Evolutionary conservation across 768 basidiomycete species (phyloP).

Genomic region (Termitomyces sp.): DNA sequence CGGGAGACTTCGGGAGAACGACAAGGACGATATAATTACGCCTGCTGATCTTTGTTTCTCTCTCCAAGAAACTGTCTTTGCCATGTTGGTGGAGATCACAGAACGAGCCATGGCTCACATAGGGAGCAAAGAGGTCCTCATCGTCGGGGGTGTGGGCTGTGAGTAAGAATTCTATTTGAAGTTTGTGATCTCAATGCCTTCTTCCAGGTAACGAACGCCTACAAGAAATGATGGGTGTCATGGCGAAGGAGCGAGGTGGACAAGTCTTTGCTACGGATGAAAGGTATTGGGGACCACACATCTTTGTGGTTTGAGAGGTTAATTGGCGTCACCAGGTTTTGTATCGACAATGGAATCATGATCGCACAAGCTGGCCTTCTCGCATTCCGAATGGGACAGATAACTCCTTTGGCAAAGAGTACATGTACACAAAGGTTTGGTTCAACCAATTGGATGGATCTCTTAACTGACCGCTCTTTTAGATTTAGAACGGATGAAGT

Average conservation of each 20-base stretch:
- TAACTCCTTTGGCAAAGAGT: conserved; percentile 71
- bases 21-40: conserved; percentile 71
- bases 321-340: conserved; percentile 55
- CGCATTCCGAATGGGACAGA: conserved; percentile 84
- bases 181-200: not conserved
- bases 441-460: not conserved
- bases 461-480: conserved; percentile 3
- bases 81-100: conserved; percentile 99
- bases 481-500: conserved; percentile 97
- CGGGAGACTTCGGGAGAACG: conserved; percentile 27
- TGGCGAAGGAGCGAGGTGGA: conserved; percentile 88
- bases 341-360: conserved; percentile 99
- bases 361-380: conserved; percentile 97
- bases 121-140: conserved; percentile 90
- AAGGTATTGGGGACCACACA: conserved; percentile 42
- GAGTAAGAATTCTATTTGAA: conserved; percentile 26
- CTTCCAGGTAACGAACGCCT: conserved; percentile 79
- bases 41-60: conserved; percentile 97
- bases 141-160: conserved; percentile 99
- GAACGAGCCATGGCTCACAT: conserved; percentile 99
- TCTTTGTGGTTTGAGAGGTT: not conserved
- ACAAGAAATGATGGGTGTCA: conserved; percentile 98
- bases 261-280: conserved; percentile 95
- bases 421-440: conserved; percentile 87
- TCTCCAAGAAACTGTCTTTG: conserved; percentile 93